Evolutionary conservation across 768 basidiomycete genomes (phyloP).

Genomic region (Amanita rimosa): DNA sequence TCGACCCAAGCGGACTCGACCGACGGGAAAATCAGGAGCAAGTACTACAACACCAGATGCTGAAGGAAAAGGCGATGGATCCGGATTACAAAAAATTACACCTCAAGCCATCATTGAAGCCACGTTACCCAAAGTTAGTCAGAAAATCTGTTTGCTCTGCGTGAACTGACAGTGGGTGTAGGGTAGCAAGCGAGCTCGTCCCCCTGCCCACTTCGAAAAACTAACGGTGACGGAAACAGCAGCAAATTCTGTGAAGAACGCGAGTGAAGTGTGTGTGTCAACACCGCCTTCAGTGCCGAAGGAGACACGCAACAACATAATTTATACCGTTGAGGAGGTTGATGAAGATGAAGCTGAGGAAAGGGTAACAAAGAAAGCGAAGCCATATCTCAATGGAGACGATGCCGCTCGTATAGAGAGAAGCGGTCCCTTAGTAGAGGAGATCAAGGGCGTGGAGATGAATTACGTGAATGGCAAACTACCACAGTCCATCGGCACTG

Average conservation of each 20-base stretch:
- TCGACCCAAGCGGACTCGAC: constrained; percentile 31
- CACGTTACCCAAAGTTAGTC: constrained; percentile 57
- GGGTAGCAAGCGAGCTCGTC: constrained; percentile 73
- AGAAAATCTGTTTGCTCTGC: not conserved
- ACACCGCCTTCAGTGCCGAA: not conserved
- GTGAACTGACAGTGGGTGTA: constrained; percentile 16
- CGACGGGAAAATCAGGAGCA: constrained; percentile 20
- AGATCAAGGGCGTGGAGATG: constrained; percentile 20
- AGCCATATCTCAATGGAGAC: constrained; percentile 22
- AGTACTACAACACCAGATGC: constrained; percentile 9
- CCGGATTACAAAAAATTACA: constrained; percentile 23
- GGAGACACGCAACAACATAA: not conserved
- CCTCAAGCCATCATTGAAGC: constrained; percentile 69
- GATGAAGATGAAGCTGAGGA: constrained; percentile 21
- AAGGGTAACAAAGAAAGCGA: constrained; percentile 38
- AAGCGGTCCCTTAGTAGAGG: constrained; percentile 16
- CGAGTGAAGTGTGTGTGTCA: not conserved
- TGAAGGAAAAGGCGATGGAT: constrained; percentile 17
- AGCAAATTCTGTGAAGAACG: not conserved
- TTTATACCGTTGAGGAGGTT: constrained; percentile 13
- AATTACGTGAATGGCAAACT: constrained; percentile 10
- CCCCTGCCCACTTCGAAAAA: constrained; percentile 46
- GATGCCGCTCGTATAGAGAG: constrained; percentile 8
- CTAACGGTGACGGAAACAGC: constrained; percentile 7
- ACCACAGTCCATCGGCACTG: constrained; percentile 3